A percentile compares a stretch with the other conserved stretches of the same genome.
phyloP scores from a whole-genome alignment of 495 filamentous ascomycete species.

The Melanomma pulvis-pyrius region DNA sequence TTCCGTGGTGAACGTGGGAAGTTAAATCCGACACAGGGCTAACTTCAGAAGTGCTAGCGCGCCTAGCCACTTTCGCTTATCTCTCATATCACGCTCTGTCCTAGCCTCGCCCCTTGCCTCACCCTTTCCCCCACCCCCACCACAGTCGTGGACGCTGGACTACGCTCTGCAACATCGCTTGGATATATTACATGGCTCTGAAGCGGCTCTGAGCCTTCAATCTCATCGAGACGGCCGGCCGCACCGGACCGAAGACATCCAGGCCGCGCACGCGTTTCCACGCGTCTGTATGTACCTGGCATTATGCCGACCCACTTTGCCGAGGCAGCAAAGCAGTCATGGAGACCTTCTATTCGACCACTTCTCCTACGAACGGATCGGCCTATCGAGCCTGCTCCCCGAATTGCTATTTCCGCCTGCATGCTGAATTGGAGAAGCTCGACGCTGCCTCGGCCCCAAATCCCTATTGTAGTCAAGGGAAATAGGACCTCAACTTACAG shows the following conservation, averaged over 20 bases:
- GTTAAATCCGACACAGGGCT: background rate
- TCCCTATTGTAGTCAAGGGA: background rate
- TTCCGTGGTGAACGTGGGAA: background rate
- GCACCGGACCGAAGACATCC: background rate
- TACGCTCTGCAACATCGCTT: background rate
- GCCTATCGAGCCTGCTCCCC: background rate
- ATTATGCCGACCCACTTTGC: background rate
- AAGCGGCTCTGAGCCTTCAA: background rate
- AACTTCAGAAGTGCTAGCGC: background rate
- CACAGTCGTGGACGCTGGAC: background rate
- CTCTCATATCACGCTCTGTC: background rate
- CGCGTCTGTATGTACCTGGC: background rate
- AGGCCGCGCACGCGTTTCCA: background rate
- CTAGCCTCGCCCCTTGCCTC: background rate
- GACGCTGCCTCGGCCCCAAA: background rate
- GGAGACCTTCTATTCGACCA: background rate
- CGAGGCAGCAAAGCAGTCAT: background rate
- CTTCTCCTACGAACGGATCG: background rate
- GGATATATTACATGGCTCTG: background rate
- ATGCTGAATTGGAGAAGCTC: background rate
- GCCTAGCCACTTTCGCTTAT: background rate
- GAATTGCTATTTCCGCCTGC: background rate
- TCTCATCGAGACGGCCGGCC: background rate
- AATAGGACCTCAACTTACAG: background rate
- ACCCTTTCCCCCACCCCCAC: background rate